Evolutionary conservation across 805 yeast genomes (phyloP).

Genomic region (Priceomyces carsonii): DNA sequence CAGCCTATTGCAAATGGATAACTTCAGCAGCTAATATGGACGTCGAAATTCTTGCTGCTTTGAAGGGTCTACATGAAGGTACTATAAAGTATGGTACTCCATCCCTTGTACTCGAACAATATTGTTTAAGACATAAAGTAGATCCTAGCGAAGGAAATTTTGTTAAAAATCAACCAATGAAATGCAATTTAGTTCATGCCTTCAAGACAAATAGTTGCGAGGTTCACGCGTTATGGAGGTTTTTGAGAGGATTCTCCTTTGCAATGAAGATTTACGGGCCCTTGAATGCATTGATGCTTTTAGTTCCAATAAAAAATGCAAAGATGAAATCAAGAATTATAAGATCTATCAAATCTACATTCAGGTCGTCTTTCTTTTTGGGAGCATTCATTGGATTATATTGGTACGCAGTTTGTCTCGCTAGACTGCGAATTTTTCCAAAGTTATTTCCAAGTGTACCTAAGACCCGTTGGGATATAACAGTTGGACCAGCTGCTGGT

Average conservation of each 20-base stretch:
- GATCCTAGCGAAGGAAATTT: slow-evolving; percentile 31
- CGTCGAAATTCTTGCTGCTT: slow-evolving; percentile 31
- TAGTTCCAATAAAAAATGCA: slow-evolving; percentile 20
- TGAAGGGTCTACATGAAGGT: slow-evolving; percentile 31
- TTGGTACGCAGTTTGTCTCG: slow-evolving; percentile 51
- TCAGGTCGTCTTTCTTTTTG: slow-evolving; percentile 45
- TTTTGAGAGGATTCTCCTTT: slow-evolving; percentile 40
- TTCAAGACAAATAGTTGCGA: slow-evolving; percentile 42
- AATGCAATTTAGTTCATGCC: slow-evolving; percentile 44
- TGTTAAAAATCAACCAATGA: slow-evolving; percentile 30
- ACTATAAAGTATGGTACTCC: slow-evolving; percentile 36
- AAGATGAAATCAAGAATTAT: slow-evolving; percentile 15
- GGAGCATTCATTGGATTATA: slow-evolving; percentile 41
- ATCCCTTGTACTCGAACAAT: slow-evolving; percentile 27
- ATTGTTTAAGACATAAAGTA: slow-evolving; percentile 33
- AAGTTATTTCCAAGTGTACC: slow-evolving; percentile 36
- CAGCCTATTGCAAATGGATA: slow-evolving; percentile 48
- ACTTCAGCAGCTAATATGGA: slow-evolving; percentile 52
- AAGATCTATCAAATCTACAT: slow-evolving; percentile 25
- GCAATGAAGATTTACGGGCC: slow-evolving; percentile 45
- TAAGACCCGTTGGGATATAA: slow-evolving; percentile 35
- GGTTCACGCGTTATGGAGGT: slow-evolving; percentile 47
- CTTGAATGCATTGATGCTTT: slow-evolving; percentile 34
- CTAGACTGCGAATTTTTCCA: slow-evolving; percentile 42
- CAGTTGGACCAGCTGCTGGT: slow-evolving; percentile 42